Evolutionary conservation across 164 flowering plant genomes (phyloP), one percentile per base, ranked within the genome.

Genomic region (Paratinospora sagittata): DNA sequence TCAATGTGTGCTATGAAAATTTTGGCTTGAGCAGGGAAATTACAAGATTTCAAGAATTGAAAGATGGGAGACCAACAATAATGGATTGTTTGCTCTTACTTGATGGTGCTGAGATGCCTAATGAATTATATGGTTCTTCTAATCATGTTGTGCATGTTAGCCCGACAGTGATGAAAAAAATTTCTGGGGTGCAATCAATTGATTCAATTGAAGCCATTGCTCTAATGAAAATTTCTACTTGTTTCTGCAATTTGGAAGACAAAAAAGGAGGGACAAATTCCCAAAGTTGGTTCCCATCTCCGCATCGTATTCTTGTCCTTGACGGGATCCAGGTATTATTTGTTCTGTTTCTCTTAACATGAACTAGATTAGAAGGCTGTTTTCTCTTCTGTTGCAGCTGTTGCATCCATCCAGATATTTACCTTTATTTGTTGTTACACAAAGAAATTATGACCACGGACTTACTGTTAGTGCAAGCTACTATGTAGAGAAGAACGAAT

Each of bases 311-410:
- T 70, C 80, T 94, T 70, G 93, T 86, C 79, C 97, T 94, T 74
- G 98, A 94, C 76, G 92, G 92, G 45, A 85, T 94, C 55, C 98
- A 94, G 98, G 98, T 94, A 65, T 37, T 52, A 12, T n/a, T 57
- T 39, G 37, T 65, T 65, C 14, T 65, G 11, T 27, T 12, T 24
- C 6, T 66, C 8, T 33, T 36, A 36, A 3, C 39, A 3, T 39
- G 43, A 39, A 7, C 7, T 39, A 1, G 43, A 39, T 39, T 11
- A 39, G 43, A 39, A 39, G 10, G 43, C 7, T 1, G 43, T 11
- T 39, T 39, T 39, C 43, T 39, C 43, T 39, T 39, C 43, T 39
- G 43, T 39, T 39, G 7, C 43, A 39, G 43, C 43, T 7, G 10
- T 39, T 39, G 43, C 43, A 39, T 39, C 43, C 43, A 39, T 39